Base-by-base conservation (phyloP, 2,329 filamentous ascomycete species). In the Nemania sp. region DNA sequence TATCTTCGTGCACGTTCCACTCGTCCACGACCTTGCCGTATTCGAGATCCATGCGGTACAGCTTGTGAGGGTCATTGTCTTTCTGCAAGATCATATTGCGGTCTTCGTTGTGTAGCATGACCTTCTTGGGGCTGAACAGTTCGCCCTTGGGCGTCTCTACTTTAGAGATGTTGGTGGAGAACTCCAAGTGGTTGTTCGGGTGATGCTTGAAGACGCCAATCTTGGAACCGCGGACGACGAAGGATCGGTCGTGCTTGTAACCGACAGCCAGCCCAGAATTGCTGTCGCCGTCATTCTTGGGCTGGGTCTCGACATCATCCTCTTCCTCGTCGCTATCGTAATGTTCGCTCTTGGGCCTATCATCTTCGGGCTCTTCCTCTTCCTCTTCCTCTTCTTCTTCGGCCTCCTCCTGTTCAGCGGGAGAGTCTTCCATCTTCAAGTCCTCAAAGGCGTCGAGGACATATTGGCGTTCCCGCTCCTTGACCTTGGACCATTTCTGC, bases 131-230 rank as follows among this genome's bases (percentile, higher is more conserved):
- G 57, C 88, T 92, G 77, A 99, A 97, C 0, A 92, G 79, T 69
- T 88, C 89, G 64, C 94, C 94, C 39, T 84, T 83, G 2, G 92
- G 90, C 0, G 93, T 96, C 70, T 91, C 86, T 45, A 99, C 90
- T 73, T 95, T 96, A 57, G 91, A 96, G 66, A 99, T 99, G 61
- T 92, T 97, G 56, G 94, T 99, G 11, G 91, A 91, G 72, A 97
- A 99, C 70, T 97, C 90, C 14, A 99, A 81, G 61, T 93, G 87
- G 70, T 97, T 95, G 74, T 96, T 90, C 0, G 86, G 80, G 0
- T 91, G 96, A 68, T 99, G 94, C 72, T 95, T 97, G 82, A 99
- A 99, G 34, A 99, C 94, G 49, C 94, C 94, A 70, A 99, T 99
- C 80, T 97, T 97, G 64, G 92, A 94, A 26, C 94, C 94, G 60